Conservation (phyloP, 257 asterid genomes). For the Forsythia viridissima region DNA sequence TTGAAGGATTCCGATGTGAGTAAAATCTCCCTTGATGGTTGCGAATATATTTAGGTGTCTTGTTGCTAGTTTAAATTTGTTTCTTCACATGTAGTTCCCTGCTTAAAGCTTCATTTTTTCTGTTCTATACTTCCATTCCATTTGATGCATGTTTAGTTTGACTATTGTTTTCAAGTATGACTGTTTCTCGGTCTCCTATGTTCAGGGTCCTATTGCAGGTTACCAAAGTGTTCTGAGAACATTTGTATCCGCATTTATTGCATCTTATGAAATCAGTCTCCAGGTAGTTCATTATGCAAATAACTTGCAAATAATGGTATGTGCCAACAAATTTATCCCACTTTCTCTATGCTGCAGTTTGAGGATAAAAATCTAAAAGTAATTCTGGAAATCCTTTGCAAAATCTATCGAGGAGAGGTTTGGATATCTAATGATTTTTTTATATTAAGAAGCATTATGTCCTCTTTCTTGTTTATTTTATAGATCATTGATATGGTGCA, state of each 20-base stretch:
- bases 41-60: constrained; percentile 15
- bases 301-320: constrained; percentile 8
- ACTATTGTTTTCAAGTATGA: constrained; percentile 7
- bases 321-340: constrained; percentile 27
- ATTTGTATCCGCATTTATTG: constrained; percentile 80
- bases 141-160: constrained; percentile 13
- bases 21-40: constrained; percentile 15
- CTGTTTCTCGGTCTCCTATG: constrained; percentile 17
- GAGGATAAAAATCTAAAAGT: constrained; percentile 69
- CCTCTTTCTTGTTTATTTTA: constrained; percentile 21
- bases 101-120: not conserved
- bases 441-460: constrained; percentile 8
- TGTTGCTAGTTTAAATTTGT: not conserved
- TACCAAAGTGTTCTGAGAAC: constrained; percentile 82
- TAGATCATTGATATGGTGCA: constrained; percentile 41
- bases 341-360: constrained; percentile 51
- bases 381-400: constrained; percentile 78
- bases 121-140: not conserved
- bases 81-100: not conserved
- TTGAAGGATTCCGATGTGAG: constrained; percentile 83
- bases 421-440: constrained; percentile 33
- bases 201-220: constrained; percentile 80
- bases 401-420: constrained; percentile 91
- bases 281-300: constrained; percentile 54
- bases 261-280: constrained; percentile 86